Evolutionary conservation across 192 early-diverging fungal genomes (phyloP), one percentile per base, ranked within the genome.

Genomic region (Coemansia sp.): DNA sequence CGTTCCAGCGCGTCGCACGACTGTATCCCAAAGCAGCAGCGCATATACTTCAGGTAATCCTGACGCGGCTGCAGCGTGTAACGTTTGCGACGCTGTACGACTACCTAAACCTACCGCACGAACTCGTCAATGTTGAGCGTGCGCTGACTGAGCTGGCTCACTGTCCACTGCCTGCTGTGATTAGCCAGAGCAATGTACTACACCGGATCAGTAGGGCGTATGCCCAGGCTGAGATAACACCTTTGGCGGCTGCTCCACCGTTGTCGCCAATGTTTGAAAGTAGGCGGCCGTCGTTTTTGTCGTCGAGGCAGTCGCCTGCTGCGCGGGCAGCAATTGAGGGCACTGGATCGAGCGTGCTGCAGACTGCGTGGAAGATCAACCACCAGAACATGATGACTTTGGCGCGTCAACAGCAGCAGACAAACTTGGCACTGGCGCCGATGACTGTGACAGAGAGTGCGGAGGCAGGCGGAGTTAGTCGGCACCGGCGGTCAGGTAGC

Each of bases 61-160:
- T 99, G 61, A 93, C 93, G 1, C 85, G 96, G 30, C 91, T 99
- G 60, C 93, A 98, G 73, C 85, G 96, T 1, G 95, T 96, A 39
- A 98, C 96, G 0, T 86, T 94, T 67, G 80, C 91, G 64, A 94
- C 93, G 4, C 85, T 95, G 53, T 87, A 92, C 64, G 83, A 88
- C 53, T 98, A 96, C 57, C 81, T 96, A 1, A 92, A 90, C 9
- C 66, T 96, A 42, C 89, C 90, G 4, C 85, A 88, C 48, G 93
- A 96, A 57, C 82, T 98, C 2, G 80, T 97, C 44, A 82, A 85
- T 23, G 86, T 94, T 50, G 93, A 98, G 63, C 85, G 88, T 34
- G 80, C 82, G 8, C 85, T 93, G n/a, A 89, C 89, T 63, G 89
- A 91, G 30, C 81, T 92, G 46, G 71, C 70, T n/a, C 43, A 51